Evolutionary conservation across 2,329 filamentous ascomycete species (phyloP), one percentile per base, ranked within the genome.

Genomic region (Colletotrichum salicis): DNA sequence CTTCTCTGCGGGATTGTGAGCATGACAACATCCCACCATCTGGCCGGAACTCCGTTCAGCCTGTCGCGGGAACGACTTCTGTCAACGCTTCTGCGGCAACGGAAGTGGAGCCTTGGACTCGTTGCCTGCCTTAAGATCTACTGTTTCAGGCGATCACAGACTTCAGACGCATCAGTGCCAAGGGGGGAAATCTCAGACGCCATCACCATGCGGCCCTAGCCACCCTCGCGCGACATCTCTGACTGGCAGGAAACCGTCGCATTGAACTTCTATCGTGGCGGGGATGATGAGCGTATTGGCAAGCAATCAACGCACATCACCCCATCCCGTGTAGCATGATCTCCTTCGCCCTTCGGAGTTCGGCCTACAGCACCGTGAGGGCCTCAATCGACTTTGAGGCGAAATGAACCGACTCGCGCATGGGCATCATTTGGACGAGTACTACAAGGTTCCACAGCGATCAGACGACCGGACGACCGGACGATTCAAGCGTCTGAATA

Each of bases 101-200:
- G 11, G 3, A 22, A 33, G 57, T 67, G 63, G 64, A 67, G 41
- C 13, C n/a, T 24, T 33, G 24, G 4, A 8, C 41, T 22, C 6
- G 24, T 37, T 35, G 63, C 37, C 51, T 54, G 56, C 58, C 54
- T 58, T 37, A n/a, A 55, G 58, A 69, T 71, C 52, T 71, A 24
- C 52, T 35, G 69, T 71, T 71, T 71, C 69, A 71, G 64, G 68
- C 27, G 45, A 71, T 69, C 54, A 35, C 24, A 71, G 64, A 64
- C 64, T 71, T 69, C 69, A 71, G 69, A 71, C 69, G 64, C 69
- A 71, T 63, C 41, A 63, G 51, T 59, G 58, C 64, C 54, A 45
- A 61, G 62, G 27, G 51, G 56, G 29, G 19, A 56, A n/a, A 56
- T 35, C 55, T 61, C 62, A 56, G 62, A 67, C 56, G 13, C 51